A percentile compares a stretch with the other conserved stretches of the same genome.
These are phyloP conservation scores for Ichthyophthirius multifiliis DNA, from an alignment of 169 alveolate genomes.

Conservation along the genomic window DNA sequence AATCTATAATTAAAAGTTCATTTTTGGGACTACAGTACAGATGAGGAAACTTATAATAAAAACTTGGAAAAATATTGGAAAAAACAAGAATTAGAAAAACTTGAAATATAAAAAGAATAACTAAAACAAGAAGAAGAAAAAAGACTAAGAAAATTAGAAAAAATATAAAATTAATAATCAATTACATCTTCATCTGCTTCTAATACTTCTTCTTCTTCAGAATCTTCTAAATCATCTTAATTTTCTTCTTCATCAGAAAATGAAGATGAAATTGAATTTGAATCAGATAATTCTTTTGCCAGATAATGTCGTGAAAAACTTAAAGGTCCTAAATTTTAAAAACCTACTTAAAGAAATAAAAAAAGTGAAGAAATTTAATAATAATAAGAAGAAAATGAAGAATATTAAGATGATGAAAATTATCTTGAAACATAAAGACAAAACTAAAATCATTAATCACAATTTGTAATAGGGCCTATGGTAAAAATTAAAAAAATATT, in stretches of 20 bases:
- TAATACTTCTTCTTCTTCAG: background rate
- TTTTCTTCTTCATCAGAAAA: background rate
- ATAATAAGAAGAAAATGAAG: constrained; percentile 16
- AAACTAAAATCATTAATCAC: background rate
- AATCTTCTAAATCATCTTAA: background rate
- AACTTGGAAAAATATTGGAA: background rate
- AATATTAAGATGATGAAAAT: background rate
- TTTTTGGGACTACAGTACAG: constrained; percentile 3
- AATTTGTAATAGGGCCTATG: constrained; percentile 13
- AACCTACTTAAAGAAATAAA: constrained; percentile 13
- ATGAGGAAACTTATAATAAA: background rate
- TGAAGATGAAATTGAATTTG: constrained; percentile 13
- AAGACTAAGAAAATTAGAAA: background rate
- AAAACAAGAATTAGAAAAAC: background rate
- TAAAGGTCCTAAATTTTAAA: background rate
- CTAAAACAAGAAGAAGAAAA: background rate
- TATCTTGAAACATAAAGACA: background rate
- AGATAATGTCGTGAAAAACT: background rate
- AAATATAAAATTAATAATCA: background rate
- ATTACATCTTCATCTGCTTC: background rate
- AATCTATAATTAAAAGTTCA: background rate
- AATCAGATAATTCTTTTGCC: constrained; percentile 41
- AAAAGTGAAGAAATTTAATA: constrained; percentile 8
- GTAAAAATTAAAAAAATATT: background rate
- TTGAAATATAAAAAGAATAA: background rate